Percentiles rank a stretch among this genome's conserved stretches.
Evolutionary conservation across 805 yeast genomes (phyloP).

Genomic region (Saccharomycopsis fermentans): DNA sequence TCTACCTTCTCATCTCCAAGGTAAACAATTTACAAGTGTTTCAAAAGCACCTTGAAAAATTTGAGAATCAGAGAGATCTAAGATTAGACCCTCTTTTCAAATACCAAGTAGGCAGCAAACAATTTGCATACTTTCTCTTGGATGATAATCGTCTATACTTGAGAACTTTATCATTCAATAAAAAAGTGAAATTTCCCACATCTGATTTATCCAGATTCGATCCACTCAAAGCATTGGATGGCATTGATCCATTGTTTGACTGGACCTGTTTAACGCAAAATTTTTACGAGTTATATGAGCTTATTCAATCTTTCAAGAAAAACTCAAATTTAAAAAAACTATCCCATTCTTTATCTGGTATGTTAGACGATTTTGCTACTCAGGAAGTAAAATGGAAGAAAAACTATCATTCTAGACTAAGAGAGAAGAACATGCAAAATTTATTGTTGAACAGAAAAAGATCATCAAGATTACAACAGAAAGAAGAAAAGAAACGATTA

Average conservation of each 20-base stretch:
- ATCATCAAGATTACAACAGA: slow-evolving; percentile 64
- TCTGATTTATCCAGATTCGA: slow-evolving; percentile 21
- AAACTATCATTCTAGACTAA: slow-evolving; percentile 43
- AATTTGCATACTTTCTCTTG: slow-evolving; percentile 29
- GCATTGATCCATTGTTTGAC: slow-evolving; percentile 30
- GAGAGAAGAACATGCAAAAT: slow-evolving; percentile 53
- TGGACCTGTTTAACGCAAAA: slow-evolving; percentile 36
- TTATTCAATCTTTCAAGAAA: slow-evolving; percentile 24
- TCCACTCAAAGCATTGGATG: slow-evolving; percentile 22
- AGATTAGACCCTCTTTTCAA: slow-evolving; percentile 27
- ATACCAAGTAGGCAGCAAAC: slow-evolving; percentile 10
- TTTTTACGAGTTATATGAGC: slow-evolving; percentile 33
- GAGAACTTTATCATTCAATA: slow-evolving; percentile 24
- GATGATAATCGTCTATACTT: slow-evolving; percentile 46
- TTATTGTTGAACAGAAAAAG: slow-evolving; percentile 61
- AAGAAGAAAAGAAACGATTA: slow-evolving; percentile 44
- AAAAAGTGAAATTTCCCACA: slow-evolving; percentile 28
- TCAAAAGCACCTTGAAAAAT: slow-evolving; percentile 37
- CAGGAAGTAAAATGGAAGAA: slow-evolving; percentile 46
- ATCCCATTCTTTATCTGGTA: slow-evolving; percentile 24
- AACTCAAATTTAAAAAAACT: slow-evolving; percentile 23
- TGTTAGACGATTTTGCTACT: slow-evolving; percentile 28
- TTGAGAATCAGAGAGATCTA: slow-evolving; percentile 23
- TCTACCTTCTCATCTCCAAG: slow-evolving; percentile 35
- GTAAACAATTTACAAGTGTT: slow-evolving; percentile 36